Percentiles rank a stretch among this genome's conserved stretches.
These are phyloP conservation scores for Camellia japonica DNA, from an alignment of 148 eudicot species.

Conservation along the genomic window DNA sequence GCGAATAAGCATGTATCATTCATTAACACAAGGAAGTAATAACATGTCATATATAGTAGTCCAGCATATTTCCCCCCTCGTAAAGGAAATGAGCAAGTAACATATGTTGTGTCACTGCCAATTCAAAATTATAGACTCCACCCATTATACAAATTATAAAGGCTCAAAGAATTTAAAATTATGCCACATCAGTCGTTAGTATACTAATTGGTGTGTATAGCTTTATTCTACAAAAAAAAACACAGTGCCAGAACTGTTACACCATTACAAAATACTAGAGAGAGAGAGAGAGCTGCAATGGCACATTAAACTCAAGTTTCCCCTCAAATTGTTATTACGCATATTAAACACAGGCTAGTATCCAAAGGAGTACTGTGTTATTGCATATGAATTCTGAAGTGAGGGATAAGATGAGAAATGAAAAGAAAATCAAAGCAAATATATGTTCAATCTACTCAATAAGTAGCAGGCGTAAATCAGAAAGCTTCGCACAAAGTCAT, in stretches of 20 bases:
- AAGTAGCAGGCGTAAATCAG: background rate
- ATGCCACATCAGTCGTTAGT: too few species aligned
- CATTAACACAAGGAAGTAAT: background rate
- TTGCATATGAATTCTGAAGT: constrained; percentile 11
- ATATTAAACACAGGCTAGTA: constrained; percentile 7
- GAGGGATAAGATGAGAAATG: background rate
- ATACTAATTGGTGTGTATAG: too few species aligned
- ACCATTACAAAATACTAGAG: background rate
- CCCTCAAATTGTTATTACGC: constrained; percentile 9
- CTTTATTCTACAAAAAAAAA: too few species aligned
- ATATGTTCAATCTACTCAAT: constrained; percentile 3
- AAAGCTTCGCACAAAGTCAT: constrained; percentile 19
- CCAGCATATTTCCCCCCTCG: background rate
- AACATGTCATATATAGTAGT: background rate
- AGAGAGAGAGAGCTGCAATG: background rate
- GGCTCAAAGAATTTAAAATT: too few species aligned
- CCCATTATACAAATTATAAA: too few species aligned
- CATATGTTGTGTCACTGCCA: too few species aligned
- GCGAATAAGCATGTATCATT: background rate
- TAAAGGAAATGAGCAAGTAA: background rate
- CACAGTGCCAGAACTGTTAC: too few species aligned
- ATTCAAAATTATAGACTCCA: too few species aligned
- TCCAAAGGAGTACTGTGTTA: background rate
- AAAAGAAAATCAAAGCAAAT: constrained; percentile 8
- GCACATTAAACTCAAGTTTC: background rate